Percentiles rank a stretch among this genome's conserved stretches.
phyloP scores from a whole-genome alignment of 1,139 yeast species.

The Saccharomyces hybrid region DNA sequence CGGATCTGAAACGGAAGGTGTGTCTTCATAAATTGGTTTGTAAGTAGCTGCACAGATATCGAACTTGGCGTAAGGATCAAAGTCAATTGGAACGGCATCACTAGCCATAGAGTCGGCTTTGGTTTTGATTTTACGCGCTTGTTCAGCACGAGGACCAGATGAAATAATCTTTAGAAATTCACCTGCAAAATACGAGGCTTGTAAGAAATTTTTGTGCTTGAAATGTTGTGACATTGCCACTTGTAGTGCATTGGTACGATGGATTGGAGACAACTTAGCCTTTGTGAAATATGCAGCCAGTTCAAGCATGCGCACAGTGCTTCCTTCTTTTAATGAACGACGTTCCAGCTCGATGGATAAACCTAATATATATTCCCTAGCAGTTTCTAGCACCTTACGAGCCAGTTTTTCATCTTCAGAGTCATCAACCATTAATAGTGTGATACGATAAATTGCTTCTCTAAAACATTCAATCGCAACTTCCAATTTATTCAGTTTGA shows the following conservation, averaged over 20 bases:
- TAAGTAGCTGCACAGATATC: slow-evolving; percentile 80
- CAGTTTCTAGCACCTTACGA: slow-evolving; percentile 58
- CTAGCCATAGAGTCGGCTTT: slow-evolving; percentile 72
- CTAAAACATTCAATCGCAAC: slow-evolving; percentile 77
- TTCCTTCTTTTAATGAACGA: slow-evolving; percentile 63
- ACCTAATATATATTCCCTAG: slow-evolving; percentile 88
- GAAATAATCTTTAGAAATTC: slow-evolving; percentile 64
- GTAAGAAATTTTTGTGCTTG: slow-evolving; percentile 77
- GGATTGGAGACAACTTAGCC: slow-evolving; percentile 73
- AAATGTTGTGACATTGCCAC: slow-evolving; percentile 93
- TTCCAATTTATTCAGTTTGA: slow-evolving; percentile 75
- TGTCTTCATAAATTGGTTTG: slow-evolving; percentile 82
- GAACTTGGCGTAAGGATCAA: slow-evolving; percentile 86
- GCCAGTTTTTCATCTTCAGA: slow-evolving; percentile 75
- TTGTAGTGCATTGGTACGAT: slow-evolving; percentile 79
- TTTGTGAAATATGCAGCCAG: slow-evolving; percentile 92
- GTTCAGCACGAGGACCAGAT: slow-evolving; percentile 78
- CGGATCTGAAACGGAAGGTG: slow-evolving; percentile 67
- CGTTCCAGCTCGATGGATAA: slow-evolving; percentile 84
- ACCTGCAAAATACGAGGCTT: slow-evolving; percentile 84
- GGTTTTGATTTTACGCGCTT: slow-evolving; percentile 73
- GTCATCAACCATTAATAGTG: slow-evolving; percentile 62
- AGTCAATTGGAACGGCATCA: slow-evolving; percentile 85
- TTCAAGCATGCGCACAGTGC: slow-evolving; percentile 80
- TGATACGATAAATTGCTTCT: slow-evolving; percentile 64